phyloP scores from a whole-genome alignment of 176 grass and related monocot genomes.

The Luzula sylvatica region DNA sequence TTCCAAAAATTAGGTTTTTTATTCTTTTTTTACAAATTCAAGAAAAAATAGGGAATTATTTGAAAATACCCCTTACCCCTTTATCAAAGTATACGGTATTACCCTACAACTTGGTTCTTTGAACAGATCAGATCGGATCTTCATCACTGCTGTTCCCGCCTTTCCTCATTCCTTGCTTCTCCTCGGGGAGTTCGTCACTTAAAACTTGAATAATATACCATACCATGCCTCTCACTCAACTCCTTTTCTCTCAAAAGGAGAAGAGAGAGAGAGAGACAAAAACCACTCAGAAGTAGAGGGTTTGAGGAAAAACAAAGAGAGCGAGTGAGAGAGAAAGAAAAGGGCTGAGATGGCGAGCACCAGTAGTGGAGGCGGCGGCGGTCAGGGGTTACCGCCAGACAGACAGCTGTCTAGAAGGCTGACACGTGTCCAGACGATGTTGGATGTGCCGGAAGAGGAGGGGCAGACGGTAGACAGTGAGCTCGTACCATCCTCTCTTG shows the following conservation, averaged over 20 bases:
- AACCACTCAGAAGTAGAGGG: not conserved
- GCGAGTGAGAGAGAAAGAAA: not conserved
- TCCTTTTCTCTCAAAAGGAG: not conserved
- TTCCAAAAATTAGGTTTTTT: too few relatives aligned
- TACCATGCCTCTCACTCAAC: conserved; percentile 5
- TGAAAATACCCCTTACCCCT: too few relatives aligned
- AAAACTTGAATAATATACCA: not conserved
- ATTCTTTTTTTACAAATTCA: too few relatives aligned
- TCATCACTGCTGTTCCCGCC: too few relatives aligned
- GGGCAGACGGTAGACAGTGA: conserved; percentile 43
- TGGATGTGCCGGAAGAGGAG: conserved; percentile 33
- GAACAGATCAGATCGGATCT: too few relatives aligned
- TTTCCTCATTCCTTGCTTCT: conserved; percentile 33
- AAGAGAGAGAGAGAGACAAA: not conserved
- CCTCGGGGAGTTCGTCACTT: not conserved
- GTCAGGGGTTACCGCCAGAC: not conserved
- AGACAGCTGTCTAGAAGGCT: conserved; percentile 19
- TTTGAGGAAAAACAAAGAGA: not conserved
- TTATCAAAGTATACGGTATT: too few relatives aligned
- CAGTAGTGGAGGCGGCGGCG: conserved; percentile 1
- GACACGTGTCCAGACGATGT: conserved; percentile 13
- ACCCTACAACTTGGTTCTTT: too few relatives aligned
- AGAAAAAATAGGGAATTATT: too few relatives aligned
- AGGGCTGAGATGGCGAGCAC: conserved; percentile 25
- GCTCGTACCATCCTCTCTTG: conserved; percentile 66